Percentiles rank a stretch among this genome's conserved stretches.
Conservation (phyloP, 2,329 filamentous ascomycete genomes). For the Aspergillus sp. region DNA sequence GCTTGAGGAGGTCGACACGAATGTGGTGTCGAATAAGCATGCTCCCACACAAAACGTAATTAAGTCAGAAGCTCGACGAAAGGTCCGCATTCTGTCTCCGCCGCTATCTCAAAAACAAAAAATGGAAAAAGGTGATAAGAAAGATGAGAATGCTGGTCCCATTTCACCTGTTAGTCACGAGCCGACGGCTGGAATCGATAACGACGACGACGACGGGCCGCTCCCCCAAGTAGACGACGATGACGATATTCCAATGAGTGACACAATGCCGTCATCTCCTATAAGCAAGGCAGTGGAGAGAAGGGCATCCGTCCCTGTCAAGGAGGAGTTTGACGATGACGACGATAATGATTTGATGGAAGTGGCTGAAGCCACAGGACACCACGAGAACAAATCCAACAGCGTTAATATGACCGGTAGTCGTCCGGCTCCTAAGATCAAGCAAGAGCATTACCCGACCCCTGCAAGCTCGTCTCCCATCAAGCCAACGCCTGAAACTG, state of each 20-base stretch:
- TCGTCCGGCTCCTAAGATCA: constrained; percentile 65
- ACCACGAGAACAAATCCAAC: constrained; percentile 51
- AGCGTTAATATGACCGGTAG: constrained; percentile 81
- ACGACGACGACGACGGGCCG: constrained; percentile 52
- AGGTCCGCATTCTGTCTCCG: constrained; percentile 72
- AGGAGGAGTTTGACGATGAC: constrained; percentile 59
- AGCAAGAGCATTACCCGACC: constrained; percentile 60
- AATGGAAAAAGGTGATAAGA: constrained; percentile 45
- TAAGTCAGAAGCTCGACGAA: constrained; percentile 68
- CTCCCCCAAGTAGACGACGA: constrained; percentile 57
- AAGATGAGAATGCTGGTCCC: constrained; percentile 38
- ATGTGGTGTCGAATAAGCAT: constrained; percentile 50
- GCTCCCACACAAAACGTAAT: constrained; percentile 53
- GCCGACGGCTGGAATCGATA: constrained; percentile 30
- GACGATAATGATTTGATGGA: constrained; percentile 80
- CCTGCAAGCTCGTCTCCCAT: constrained; percentile 70
- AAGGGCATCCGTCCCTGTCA: constrained; percentile 50
- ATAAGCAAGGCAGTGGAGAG: constrained; percentile 69
- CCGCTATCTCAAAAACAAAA: constrained; percentile 49
- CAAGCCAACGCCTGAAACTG: constrained; percentile 49
- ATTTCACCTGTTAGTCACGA: constrained; percentile 35
- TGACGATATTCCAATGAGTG: constrained; percentile 73
- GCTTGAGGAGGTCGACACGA: constrained; percentile 79
- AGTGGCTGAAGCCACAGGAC: constrained; percentile 65
- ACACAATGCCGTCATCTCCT: constrained; percentile 79